A percentile compares a stretch with the other conserved stretches of the same genome.
Evolutionary conservation across 257 asterid species (phyloP).

Genomic region (Datura wrightii): DNA sequence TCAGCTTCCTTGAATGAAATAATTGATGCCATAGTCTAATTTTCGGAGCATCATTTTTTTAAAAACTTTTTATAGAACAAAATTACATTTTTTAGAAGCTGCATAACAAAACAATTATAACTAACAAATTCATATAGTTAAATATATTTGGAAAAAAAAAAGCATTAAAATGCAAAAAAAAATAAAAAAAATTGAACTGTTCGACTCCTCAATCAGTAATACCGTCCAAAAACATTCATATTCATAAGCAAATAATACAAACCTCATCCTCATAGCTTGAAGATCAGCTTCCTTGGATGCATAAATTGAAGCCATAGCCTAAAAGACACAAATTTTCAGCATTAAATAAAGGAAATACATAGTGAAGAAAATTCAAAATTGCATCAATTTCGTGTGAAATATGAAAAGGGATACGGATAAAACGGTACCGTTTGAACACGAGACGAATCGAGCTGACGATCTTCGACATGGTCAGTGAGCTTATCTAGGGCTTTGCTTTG

Average conservation of each 20-base stretch:
- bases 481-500: constrained; percentile 95
- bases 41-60: neutral
- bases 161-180: too few species aligned
- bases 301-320: constrained; percentile 97
- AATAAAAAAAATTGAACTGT: neutral
- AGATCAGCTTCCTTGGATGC: constrained; percentile 91
- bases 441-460: constrained; percentile 96
- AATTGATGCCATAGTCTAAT: constrained; percentile 80
- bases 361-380: neutral
- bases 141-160: neutral
- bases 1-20: constrained; percentile 78
- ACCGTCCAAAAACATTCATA: neutral
- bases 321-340: constrained; percentile 21
- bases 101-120: neutral
- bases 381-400: neutral
- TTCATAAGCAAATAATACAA: neutral
- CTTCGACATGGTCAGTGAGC: constrained; percentile 98
- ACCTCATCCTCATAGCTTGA: constrained; percentile 95
- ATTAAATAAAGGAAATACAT: too few species aligned
- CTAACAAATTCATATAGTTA: neutral
- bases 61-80: neutral
- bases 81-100: constrained; percentile 3
- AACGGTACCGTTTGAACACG: constrained; percentile 79
- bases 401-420: neutral
- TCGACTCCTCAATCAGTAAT: neutral